Percentiles rank a stretch among this genome's conserved stretches.
phyloP scores from a whole-genome alignment of 2,329 filamentous ascomycete species.

The Talaromyces albobiverticillius region DNA sequence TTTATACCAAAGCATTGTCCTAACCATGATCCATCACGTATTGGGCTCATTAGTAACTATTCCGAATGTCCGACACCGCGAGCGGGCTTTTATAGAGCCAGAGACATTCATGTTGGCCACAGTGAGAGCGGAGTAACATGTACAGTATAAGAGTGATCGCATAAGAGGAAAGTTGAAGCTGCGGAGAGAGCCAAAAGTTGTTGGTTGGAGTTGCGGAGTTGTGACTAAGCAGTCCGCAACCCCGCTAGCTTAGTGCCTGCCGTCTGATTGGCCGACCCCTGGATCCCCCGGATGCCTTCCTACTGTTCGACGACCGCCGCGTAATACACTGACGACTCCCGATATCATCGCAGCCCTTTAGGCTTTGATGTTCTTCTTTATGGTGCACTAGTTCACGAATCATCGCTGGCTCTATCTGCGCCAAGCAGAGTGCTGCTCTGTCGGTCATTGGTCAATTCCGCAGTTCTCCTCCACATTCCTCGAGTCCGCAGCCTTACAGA shows the following conservation, averaged over 20 bases:
- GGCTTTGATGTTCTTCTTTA: too few species aligned
- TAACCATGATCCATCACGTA: neutral
- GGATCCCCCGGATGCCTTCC: neutral
- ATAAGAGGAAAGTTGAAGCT: neutral
- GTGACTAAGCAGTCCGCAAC: conserved; percentile 4
- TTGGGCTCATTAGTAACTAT: neutral
- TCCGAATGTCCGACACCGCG: neutral
- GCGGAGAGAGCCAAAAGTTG: neutral
- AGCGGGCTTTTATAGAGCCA: neutral
- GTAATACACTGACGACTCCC: too few species aligned
- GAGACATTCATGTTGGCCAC: too few species aligned
- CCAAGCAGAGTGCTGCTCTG: too few species aligned
- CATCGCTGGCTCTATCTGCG: too few species aligned
- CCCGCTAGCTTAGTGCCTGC: neutral
- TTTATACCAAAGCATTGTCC: neutral
- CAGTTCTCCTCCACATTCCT: conserved; percentile 1
- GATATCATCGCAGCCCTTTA: too few species aligned
- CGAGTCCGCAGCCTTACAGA: neutral
- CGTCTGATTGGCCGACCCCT: conserved; percentile 9
- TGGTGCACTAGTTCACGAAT: too few species aligned
- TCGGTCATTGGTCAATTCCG: neutral
- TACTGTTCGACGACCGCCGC: too few species aligned
- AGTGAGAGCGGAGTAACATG: too few species aligned
- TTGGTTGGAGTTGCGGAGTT: neutral
- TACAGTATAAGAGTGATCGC: too few species aligned